These are phyloP conservation scores for Austroboletus niveus DNA, from an alignment of 1,284 basidiomycete genomes.

Conservation along the genomic window DNA sequence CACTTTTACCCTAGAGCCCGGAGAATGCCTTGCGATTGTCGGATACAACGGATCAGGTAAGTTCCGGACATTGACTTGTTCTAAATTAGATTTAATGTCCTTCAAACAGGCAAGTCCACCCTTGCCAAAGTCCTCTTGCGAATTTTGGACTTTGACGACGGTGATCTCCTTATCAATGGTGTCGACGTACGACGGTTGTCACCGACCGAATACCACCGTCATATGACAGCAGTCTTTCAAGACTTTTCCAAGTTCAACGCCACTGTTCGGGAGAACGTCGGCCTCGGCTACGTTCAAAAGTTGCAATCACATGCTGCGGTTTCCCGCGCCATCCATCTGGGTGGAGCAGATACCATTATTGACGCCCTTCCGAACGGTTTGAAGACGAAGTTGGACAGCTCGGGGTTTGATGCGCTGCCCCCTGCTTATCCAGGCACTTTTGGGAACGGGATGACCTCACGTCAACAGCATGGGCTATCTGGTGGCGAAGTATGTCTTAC, in stretches of 20 bases:
- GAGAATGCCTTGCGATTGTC: constrained; percentile 80
- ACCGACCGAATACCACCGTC: constrained; percentile 68
- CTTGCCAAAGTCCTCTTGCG: constrained; percentile 76
- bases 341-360: constrained; percentile 63
- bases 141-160: constrained; percentile 68
- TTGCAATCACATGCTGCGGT: constrained; percentile 52
- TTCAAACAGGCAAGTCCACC: constrained; percentile 69
- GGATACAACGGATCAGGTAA: constrained; percentile 78
- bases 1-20: constrained; percentile 65
- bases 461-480: constrained; percentile 62
- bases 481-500: constrained; percentile 65
- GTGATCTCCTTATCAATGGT: constrained; percentile 66
- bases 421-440: constrained; percentile 32
- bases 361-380: constrained; percentile 62
- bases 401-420: constrained; percentile 52
- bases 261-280: constrained; percentile 74
- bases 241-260: constrained; percentile 76
- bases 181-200: constrained; percentile 60
- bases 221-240: constrained; percentile 78
- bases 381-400: constrained; percentile 62
- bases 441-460: constrained; percentile 26
- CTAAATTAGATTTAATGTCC: constrained; percentile 13
- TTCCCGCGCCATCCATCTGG: constrained; percentile 59
- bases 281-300: constrained; percentile 66
- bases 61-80: constrained; percentile 21